A percentile compares a stretch with the other conserved stretches of the same genome.
Evolutionary conservation across 306 rosid genomes (phyloP).

Genomic region (Rosa chinensis): DNA sequence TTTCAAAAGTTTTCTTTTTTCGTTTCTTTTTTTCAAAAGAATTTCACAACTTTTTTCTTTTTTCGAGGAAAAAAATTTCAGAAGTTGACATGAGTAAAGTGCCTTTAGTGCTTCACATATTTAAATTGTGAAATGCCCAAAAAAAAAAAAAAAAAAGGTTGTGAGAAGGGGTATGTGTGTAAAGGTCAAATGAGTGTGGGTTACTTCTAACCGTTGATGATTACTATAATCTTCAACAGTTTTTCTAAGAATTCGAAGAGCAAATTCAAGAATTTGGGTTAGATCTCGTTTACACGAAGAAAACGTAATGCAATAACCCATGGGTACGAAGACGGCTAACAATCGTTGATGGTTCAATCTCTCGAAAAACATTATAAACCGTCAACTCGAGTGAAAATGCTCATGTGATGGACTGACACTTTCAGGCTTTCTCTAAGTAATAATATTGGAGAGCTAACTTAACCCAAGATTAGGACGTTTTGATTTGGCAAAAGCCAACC

Average conservation of each 20-base stretch:
- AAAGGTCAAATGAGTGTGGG: not conserved
- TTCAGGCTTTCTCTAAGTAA: not conserved
- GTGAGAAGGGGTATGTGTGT: not conserved
- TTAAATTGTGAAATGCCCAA: not conserved
- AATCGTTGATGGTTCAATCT: too few species aligned
- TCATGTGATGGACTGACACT: not conserved
- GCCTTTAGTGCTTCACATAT: not conserved
- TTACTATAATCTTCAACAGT: not conserved
- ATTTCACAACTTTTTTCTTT: too few species aligned
- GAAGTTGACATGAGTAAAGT: not conserved
- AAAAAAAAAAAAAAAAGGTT: too few species aligned
- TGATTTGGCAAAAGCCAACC: not conserved
- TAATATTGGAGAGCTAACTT: not conserved
- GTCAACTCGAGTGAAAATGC: not conserved
- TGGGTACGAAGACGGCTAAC: rapidly evolving
- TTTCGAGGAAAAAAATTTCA: not conserved
- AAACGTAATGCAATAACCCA: not conserved
- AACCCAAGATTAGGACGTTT: slow-evolving; percentile 4
- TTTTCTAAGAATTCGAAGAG: not conserved
- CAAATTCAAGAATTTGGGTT: not conserved
- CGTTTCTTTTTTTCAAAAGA: not conserved
- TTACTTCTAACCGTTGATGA: not conserved
- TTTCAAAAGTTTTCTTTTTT: not conserved
- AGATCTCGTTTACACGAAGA: not conserved
- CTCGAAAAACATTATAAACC: too few species aligned